phyloP scores from a whole-genome alignment of 2,329 filamentous ascomycete genomes.

The Nemania sp. region DNA sequence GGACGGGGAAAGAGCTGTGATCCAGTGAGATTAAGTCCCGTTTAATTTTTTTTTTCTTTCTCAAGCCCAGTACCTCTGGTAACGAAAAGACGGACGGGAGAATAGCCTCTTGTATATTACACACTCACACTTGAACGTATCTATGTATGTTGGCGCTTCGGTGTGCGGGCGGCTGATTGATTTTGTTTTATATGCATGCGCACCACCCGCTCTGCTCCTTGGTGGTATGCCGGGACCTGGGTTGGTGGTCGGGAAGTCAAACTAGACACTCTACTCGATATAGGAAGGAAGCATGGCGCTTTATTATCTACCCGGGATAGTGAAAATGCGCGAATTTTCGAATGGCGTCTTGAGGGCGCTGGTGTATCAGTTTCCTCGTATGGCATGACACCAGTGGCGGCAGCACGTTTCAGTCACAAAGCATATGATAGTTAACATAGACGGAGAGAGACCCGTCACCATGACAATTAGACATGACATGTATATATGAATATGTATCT shows the following conservation, averaged over 20 bases:
- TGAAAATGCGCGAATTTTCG: too few relatives aligned
- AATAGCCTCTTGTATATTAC: slow-evolving; percentile 19
- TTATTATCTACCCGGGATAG: too few relatives aligned
- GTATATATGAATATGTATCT: too few relatives aligned
- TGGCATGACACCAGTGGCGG: neutral
- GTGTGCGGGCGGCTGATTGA: too few relatives aligned
- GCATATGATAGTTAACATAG: neutral
- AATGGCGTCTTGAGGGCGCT: too few relatives aligned
- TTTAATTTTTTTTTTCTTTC: too few relatives aligned
- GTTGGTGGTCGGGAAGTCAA: neutral
- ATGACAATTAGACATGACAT: too few relatives aligned
- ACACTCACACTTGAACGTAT: neutral
- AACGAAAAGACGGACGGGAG: neutral
- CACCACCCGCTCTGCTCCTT: neutral
- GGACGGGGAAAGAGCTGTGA: neutral
- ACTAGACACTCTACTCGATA: slow-evolving; percentile 9
- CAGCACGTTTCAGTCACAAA: neutral
- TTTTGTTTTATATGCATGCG: neutral
- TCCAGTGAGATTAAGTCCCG: neutral
- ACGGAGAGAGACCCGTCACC: too few relatives aligned
- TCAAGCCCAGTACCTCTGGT: neutral
- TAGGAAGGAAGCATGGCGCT: neutral
- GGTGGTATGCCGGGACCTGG: neutral
- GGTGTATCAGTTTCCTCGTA: neutral
- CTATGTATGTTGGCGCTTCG: neutral